Evolutionary conservation across 768 basidiomycete species (phyloP), one percentile per base, ranked within the genome.

Genomic region (Infundibulicybe gibba): DNA sequence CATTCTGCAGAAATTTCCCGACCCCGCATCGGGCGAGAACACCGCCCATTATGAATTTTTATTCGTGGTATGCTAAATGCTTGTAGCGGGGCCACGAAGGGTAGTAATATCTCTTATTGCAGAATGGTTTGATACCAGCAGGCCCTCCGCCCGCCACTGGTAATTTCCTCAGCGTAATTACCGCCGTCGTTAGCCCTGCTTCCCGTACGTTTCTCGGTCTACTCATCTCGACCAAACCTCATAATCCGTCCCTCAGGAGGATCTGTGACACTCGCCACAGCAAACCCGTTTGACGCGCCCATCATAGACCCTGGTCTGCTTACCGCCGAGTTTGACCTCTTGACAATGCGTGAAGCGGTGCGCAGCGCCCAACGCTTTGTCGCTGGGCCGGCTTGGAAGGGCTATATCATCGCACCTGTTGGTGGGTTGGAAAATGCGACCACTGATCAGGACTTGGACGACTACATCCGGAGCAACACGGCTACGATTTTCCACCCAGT

Each of bases 31-130:
- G 14, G 66, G 68, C 1, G 55, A 60, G 3, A 57, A 51, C 16
- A 44, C 63, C 25, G 50, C 66, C 5, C 68, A 69, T 52, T 65
- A 47, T 43, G 67, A 70, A 44, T 39, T 66, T 32, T 45, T 64
- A 10, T 48, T 62, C 35, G 43, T 50, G 34, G 68, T 70, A 54
- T 21, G 67, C 49, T n/a, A 35, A 14, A 33, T n/a, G 33, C 13
- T 5, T 32, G 19, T 14, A 14, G n/a, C 32, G 6, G 6, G 41
- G 10, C 14, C 2, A 17, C 40, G 17, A 25, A 17, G 17, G 3
- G 12, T 33, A 3, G 12, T 30, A 10, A n/a, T 38, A 3, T 19
- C 35, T 38, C 35, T n/a, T 3, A 14, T 45, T 44, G 45, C 45
- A 31, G 39, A 45, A 8, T 45, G 49, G 49, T 44, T 50, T 35